phyloP scores from a whole-genome alignment of 2,329 filamentous ascomycete species.

The Fusarium xylarioides region DNA sequence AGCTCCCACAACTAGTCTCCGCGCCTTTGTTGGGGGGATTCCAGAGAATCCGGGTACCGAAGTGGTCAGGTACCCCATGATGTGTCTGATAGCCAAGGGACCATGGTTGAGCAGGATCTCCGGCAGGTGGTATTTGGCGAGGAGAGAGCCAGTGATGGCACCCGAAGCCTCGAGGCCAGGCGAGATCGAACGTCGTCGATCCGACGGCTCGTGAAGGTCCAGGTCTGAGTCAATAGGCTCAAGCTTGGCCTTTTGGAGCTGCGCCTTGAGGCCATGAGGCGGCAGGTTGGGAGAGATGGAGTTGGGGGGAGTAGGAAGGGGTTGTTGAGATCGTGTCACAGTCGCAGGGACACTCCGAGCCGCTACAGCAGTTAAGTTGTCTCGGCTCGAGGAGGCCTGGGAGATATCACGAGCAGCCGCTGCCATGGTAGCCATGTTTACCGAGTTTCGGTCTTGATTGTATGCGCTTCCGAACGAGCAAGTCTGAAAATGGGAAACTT shows the following conservation, averaged over 20 bases:
- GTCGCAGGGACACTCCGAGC: conserved; percentile 68
- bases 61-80: conserved; percentile 93
- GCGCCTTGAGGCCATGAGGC: conserved; percentile 80
- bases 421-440: conserved; percentile 72
- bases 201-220: conserved; percentile 74
- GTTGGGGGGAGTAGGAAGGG: conserved; percentile 90
- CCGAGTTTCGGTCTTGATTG: conserved; percentile 47
- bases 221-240: conserved; percentile 84
- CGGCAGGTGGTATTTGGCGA: conserved; percentile 90
- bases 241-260: conserved; percentile 67
- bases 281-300: conserved; percentile 90
- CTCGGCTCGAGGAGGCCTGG: conserved; percentile 68
- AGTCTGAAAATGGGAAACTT: conserved; percentile 45
- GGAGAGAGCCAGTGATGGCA: conserved; percentile 83
- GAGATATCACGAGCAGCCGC: conserved; percentile 74
- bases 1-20: conserved; percentile 90
- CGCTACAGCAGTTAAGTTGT: conserved; percentile 79
- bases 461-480: conserved; percentile 58
- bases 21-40: conserved; percentile 88
- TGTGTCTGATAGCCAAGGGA: conserved; percentile 90
- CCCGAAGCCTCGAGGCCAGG: conserved; percentile 75
- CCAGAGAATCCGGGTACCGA: conserved; percentile 91
- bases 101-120: conserved; percentile 90
- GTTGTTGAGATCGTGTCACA: conserved; percentile 67
- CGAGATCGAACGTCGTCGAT: conserved; percentile 52